Evolutionary conservation across 495 filamentous ascomycete species (phyloP).

Genomic region (Cryomyces antarcticus): DNA sequence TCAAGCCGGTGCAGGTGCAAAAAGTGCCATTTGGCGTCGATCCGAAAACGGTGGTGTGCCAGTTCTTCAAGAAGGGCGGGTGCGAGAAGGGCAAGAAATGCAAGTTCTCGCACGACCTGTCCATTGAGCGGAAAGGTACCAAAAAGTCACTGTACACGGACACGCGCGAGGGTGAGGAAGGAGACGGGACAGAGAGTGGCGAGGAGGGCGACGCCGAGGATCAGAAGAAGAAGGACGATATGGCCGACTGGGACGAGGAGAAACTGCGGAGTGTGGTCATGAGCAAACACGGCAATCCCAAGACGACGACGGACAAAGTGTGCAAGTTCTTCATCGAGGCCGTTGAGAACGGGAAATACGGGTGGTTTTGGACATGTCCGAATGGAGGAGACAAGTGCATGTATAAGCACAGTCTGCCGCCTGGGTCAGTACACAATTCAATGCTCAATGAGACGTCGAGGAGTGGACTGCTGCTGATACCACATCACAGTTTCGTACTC

Average conservation of each 20-base stretch:
- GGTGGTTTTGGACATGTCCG: slow-evolving; percentile 97
- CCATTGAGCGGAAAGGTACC: slow-evolving; percentile 69
- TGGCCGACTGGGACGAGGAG: slow-evolving; percentile 93
- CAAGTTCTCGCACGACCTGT: slow-evolving; percentile 89
- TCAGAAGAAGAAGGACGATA: slow-evolving; percentile 72
- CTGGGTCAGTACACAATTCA: slow-evolving; percentile 36
- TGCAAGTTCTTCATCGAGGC: slow-evolving; percentile 98
- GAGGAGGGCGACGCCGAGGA: slow-evolving; percentile 58
- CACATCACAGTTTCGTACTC: slow-evolving; percentile 52
- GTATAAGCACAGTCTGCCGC: slow-evolving; percentile 88
- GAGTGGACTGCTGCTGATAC: too few species aligned
- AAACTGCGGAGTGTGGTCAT: slow-evolving; percentile 77
- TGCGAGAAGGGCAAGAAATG: slow-evolving; percentile 97
- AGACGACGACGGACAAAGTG: slow-evolving; percentile 91
- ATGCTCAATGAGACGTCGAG: too few species aligned
- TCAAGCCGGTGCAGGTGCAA: slow-evolving; percentile 86
- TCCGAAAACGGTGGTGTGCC: slow-evolving; percentile 92
- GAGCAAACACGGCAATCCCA: slow-evolving; percentile 93
- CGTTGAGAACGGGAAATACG: slow-evolving; percentile 95
- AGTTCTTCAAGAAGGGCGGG: slow-evolving; percentile 87
- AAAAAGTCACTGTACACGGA: slow-evolving; percentile 91
- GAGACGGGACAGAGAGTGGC: slow-evolving; percentile 21
- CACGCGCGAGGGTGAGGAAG: slow-evolving; percentile 49
- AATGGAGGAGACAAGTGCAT: slow-evolving; percentile 96
- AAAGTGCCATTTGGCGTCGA: slow-evolving; percentile 97